phyloP scores from a whole-genome alignment of 1,284 basidiomycete genomes.

The Heterobasidion occidentale region DNA sequence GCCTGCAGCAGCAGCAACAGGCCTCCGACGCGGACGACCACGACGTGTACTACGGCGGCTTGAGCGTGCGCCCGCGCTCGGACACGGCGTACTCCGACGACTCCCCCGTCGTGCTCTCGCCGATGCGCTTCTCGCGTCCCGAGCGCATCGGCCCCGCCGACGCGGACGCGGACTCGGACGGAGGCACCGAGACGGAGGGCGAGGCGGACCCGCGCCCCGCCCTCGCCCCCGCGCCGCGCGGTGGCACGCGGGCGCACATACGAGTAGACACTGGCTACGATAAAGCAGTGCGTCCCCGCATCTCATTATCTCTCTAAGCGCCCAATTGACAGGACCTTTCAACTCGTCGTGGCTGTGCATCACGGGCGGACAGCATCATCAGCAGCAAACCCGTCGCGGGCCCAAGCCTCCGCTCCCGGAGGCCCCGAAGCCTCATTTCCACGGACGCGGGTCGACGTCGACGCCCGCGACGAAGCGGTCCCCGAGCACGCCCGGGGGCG shows the following conservation, averaged over 20 bases:
- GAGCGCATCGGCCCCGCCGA: neutral
- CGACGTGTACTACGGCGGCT: neutral
- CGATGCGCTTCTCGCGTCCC: neutral
- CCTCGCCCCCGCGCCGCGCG: neutral
- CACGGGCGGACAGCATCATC: slow-evolving; percentile 3
- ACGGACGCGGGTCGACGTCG: slow-evolving; percentile 16
- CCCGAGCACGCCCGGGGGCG: neutral
- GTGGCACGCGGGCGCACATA: neutral
- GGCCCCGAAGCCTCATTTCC: slow-evolving; percentile 24
- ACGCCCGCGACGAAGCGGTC: neutral
- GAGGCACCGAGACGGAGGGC: neutral
- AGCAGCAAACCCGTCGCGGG: neutral
- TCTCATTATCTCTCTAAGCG: too few relatives aligned
- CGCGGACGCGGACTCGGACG: slow-evolving; percentile 3
- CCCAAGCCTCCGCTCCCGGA: slow-evolving; percentile 21
- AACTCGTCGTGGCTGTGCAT: too few relatives aligned
- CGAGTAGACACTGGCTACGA: neutral
- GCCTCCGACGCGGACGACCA: slow-evolving; percentile 4
- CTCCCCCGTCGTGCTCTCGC: neutral
- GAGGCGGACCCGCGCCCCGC: neutral
- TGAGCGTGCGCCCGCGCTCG: neutral
- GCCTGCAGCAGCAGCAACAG: neutral
- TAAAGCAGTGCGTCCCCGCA: slow-evolving; percentile 7
- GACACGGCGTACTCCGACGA: neutral
- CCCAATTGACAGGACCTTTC: too few relatives aligned